Evolutionary conservation across 73 alveolate genomes (phyloP).

Genomic region (Diophrys sp.): DNA sequence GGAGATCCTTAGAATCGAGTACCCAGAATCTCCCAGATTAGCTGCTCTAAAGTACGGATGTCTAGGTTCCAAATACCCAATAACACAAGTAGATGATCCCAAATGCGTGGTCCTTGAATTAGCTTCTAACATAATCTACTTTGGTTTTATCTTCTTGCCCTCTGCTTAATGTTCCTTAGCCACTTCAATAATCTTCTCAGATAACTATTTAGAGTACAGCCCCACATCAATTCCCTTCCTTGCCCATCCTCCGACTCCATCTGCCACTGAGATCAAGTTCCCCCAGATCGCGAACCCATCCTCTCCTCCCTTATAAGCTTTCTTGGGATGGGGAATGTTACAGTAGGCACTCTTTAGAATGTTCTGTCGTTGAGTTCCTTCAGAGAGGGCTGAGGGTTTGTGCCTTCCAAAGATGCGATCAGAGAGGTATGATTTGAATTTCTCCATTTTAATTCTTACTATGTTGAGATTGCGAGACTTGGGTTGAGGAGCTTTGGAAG

Average conservation of each 20-base stretch:
- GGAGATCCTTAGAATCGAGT: conserved; percentile 28
- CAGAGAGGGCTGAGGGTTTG: neutral
- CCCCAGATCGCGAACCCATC: conserved; percentile 12
- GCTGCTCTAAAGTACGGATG: conserved; percentile 23
- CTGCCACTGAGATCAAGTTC: conserved; percentile 20
- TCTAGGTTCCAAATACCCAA: conserved; percentile 27
- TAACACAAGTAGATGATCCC: conserved; percentile 56
- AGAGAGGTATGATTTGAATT: too few relatives aligned
- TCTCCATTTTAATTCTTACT: too few relatives aligned
- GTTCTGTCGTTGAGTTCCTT: neutral
- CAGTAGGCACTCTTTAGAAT: neutral
- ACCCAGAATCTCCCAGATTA: conserved; percentile 67
- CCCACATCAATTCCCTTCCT: conserved; percentile 21
- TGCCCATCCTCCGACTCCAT: conserved; percentile 46
- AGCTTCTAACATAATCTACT: conserved; percentile 49
- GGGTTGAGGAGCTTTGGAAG: too few relatives aligned
- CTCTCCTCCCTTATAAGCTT: conserved; percentile 31
- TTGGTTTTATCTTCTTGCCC: conserved; percentile 15
- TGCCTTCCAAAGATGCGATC: too few relatives aligned
- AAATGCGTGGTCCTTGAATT: conserved; percentile 24
- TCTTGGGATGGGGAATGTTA: conserved; percentile 30
- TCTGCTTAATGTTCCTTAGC: neutral
- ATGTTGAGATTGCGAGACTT: too few relatives aligned
- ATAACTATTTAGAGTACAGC: conserved; percentile 21
- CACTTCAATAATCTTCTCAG: conserved; percentile 7